Percentiles rank a stretch among this genome's conserved stretches.
Conservation (phyloP, 495 filamentous ascomycete genomes). For the Penicillium subrubescens region DNA sequence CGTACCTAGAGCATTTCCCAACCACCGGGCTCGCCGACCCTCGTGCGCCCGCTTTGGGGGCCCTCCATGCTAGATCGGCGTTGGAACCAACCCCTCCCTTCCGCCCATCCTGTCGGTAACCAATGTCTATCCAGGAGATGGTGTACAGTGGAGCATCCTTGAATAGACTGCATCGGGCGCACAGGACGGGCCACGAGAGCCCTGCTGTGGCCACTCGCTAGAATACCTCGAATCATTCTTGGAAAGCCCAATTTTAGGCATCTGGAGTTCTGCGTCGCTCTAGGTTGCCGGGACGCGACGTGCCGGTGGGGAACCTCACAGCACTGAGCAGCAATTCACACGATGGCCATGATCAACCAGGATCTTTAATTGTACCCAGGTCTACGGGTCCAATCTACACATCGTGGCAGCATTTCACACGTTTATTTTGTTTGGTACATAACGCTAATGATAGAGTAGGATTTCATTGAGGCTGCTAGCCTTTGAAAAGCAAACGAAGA, state of each 20-base stretch:
- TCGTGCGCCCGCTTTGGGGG: neutral
- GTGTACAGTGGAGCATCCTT: slow-evolving; percentile 7
- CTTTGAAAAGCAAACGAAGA: neutral
- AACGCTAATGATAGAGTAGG: too few relatives aligned
- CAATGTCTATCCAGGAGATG: slow-evolving; percentile 12
- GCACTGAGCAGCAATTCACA: neutral
- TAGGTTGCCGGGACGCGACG: neutral
- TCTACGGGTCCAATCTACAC: neutral
- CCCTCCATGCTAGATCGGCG: slow-evolving; percentile 11
- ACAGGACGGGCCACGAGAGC: neutral
- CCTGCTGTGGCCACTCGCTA: neutral
- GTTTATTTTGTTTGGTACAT: too few relatives aligned
- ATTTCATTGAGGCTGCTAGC: too few relatives aligned
- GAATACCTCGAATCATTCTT: neutral
- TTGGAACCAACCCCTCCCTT: slow-evolving; percentile 12
- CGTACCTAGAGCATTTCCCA: neutral
- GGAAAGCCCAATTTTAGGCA: too few relatives aligned
- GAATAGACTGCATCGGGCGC: slow-evolving; percentile 5
- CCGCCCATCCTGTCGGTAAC: slow-evolving; percentile 14
- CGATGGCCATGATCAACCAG: neutral
- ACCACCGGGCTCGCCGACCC: neutral
- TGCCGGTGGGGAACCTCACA: neutral
- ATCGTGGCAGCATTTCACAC: neutral
- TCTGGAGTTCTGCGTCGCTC: neutral
- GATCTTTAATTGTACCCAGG: neutral